Evolutionary conservation across 148 eudicot species (phyloP).

Genomic region (Rhododendron mucronatum): DNA sequence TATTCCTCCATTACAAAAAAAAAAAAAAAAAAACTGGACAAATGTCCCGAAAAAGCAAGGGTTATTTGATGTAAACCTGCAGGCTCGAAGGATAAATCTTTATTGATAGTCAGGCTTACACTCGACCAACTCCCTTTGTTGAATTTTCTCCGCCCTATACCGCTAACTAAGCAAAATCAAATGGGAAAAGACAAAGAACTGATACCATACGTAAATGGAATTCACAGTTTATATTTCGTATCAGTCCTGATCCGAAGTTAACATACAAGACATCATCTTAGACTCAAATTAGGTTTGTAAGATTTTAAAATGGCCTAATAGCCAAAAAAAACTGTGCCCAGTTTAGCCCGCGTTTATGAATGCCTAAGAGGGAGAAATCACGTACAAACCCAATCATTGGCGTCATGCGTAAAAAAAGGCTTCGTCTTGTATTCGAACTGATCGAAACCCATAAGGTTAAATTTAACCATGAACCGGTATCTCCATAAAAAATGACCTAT

Average conservation of each 20-base stretch:
- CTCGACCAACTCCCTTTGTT: not conserved
- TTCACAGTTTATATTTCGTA: not conserved
- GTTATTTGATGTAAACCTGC: too few relatives aligned
- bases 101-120: not conserved
- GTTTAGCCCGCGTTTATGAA: not conserved
- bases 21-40: not conserved
- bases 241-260: not conserved
- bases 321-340: not conserved
- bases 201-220: not conserved
- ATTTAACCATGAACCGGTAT: not conserved
- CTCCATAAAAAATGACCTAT: not conserved
- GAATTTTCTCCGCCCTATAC: not conserved
- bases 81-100: not conserved
- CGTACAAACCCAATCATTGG: not conserved
- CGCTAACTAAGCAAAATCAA: not conserved
- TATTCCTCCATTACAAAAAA: too few relatives aligned
- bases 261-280: not conserved
- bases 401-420: not conserved
- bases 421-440: not conserved
- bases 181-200: not conserved
- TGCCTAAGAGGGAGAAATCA: not conserved
- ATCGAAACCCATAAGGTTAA: not conserved
- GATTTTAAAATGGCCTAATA: too few relatives aligned
- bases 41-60: too few relatives aligned
- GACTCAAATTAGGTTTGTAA: too few relatives aligned